Evolutionary conservation across 2,329 filamentous ascomycete species (phyloP), one percentile per base, ranked within the genome.

Genomic region (Sclerotinia glacialis): DNA sequence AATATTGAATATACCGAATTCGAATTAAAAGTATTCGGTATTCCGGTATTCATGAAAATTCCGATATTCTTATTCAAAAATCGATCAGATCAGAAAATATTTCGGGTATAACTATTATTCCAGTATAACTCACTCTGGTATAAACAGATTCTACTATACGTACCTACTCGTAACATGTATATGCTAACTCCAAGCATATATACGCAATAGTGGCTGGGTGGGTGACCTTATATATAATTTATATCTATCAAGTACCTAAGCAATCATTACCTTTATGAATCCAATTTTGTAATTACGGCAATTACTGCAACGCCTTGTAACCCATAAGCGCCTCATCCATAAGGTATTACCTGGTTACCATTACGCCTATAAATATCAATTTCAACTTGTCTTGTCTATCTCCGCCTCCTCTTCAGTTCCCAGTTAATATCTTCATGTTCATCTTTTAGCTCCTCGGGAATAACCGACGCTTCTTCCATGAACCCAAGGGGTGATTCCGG

Each of bases 351-450:
- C 56, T 12, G 28, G 5, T 49, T 60, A 14, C n/a, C 56, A 49
- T 37, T 23, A 60, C 56, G 56, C 56, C 56, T 37, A 7, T 40
- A 49, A 58, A 59, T 23, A 21, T 23, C 47, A 21, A 31, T 23
- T 5, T 56, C 31, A 59, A 49, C 18, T 28, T 65, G 18, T 62
- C n/a, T 50, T 18, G 8, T 42, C 21, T 44, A 62, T 14, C 47
- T 42, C 46, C 67, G 68, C 66, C 69, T 69, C 55, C 72, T 53
- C 46, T 68, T 71, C 9, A 76, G 63, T 42, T 76, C 74, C 72
- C 71, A 75, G 49, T 70, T 72, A 11, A 67, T 23, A 54, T 73
- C 68, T 3, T 70, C 69, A 23, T 59, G 61, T 28, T 69, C 64
- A n/a, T 67, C 50, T 23, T 70, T 66, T 4, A 68, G 28, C 18